Base-by-base conservation (phyloP, 2,329 filamentous ascomycete species). In the Penicillium sp. region DNA sequence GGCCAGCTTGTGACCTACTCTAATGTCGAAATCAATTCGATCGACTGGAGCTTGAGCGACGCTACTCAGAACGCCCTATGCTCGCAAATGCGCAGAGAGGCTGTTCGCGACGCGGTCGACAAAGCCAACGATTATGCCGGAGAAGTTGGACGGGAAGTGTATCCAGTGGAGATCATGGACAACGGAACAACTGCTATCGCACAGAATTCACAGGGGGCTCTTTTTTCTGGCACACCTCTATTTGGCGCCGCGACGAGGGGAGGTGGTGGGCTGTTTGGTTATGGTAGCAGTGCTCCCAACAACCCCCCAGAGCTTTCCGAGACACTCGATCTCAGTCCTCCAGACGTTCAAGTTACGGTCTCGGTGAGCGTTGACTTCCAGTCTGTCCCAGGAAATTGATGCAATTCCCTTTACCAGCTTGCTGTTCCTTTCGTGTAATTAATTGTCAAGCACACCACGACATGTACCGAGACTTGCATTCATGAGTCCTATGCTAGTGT, bases 1-100 rank as follows among this genome's bases (percentile, higher is more conserved):
- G 60, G 61, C 4, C 41, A 62, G 22, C 59, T 72, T 3, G 39
- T 67, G 14, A 28, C n/a, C 1, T 61, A 64, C 31, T 58, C 62
- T 3, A 65, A 60, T 35, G 67, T 73, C 15, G 63, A 67, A 14
- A 64, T 73, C 11, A 43, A 56, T 10, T 55, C 62, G 1, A 63
- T 71, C 17, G 55, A 64, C 8, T 73, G 71, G 70, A 57, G 60
- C 41, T 56, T 73, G 51, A 70, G 61, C 3, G 67, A 73, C 2
- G 63, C 57, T 14, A 71, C 63, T 1, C 43, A 62, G 45, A 57
- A 60, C 15, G 35, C 37, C 10, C 50, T 73, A 11, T 56, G 60
- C 22, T 67, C 66, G 2, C 56, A 70, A 15, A 60, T 63, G 14
- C 64, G 68, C 14, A 64, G 64, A 43, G 35, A 59, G 58, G 69